Base-by-base conservation (phyloP, 192 early-diverging fungal species). In the Backusella luteola region DNA sequence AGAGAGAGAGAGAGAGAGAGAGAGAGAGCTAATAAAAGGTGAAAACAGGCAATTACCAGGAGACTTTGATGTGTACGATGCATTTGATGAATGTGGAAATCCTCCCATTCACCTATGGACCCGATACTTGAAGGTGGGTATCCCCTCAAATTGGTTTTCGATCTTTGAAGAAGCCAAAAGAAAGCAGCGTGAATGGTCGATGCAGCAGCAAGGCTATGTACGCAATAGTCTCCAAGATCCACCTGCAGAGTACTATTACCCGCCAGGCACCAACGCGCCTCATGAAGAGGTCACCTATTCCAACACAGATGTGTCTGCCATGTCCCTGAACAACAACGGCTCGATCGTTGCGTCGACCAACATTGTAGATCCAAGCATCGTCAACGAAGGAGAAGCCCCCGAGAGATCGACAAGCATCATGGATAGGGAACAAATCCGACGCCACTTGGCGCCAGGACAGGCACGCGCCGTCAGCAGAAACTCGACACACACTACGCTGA, bases 81-180 rank as follows among this genome's bases (percentile, higher is more conserved):
- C 82, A 3, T 83, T 83, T 73, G 82, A 83, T 72, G 69, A 73
- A 32, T 52, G 75, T 32, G 82, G 82, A 11, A 83, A 83, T 14
- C 82, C 82, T 11, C 82, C 78, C 67, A 73, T 83, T 56, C 72
- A 83, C 74, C 46, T 83, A 34, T 83, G 82, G 82, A 36, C 74
- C 9, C 66, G 75, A 7, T 73, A 69, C n/a, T 53, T 83, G 23
- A 79, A 74, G 63, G 79, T 70, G 11, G 34, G 66, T 5, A 66
- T 80, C 14, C 82, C 82, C 12, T 21, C 34, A 15, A 83, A 83
- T 53, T 83, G 82, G 82, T 79, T 79, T 53, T 46, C 56, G 5
- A 73, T 83, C 44, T 79, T 83, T 66, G 82, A 83, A 59, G 82
- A 83, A 74, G 82, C 78, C 34, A 74, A 79, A 41, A 49, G 73